Conservation (phyloP, 2,329 filamentous ascomycete species). For the Camptophora hylomeconis region DNA sequence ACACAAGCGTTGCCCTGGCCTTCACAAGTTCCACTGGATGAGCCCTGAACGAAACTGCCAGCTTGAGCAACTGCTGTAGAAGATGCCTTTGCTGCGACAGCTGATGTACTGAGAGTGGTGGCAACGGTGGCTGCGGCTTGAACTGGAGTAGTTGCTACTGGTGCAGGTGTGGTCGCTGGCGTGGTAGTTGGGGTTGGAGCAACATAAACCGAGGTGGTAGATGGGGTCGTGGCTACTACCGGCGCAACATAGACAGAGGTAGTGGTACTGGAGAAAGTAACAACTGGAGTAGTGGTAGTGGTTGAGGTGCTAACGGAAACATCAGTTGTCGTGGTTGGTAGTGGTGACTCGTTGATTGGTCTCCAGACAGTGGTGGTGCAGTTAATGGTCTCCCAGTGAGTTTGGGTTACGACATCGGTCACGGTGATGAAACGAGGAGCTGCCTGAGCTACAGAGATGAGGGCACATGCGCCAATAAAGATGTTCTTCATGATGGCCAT, state of each 20-base stretch:
- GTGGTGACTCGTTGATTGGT: no score
- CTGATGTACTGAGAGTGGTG: conserved; percentile 1
- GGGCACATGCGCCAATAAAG: conserved; percentile 13
- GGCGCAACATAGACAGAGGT: no score
- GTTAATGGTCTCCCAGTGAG: conserved; percentile 13
- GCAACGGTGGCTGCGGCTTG: background rate
- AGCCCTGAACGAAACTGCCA: conserved; percentile 4
- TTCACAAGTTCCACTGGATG: conserved; percentile 18
- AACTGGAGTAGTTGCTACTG: conserved; percentile 14
- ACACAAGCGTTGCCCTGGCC: conserved; percentile 26
- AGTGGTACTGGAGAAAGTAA: conserved; percentile 2
- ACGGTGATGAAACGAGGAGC: conserved; percentile 8
- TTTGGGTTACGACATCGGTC: conserved; percentile 12
- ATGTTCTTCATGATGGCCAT: conserved; percentile 16
- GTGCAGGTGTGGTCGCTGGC: conserved; percentile 18
- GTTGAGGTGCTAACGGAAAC: conserved; percentile 6
- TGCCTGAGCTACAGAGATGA: conserved; percentile 12
- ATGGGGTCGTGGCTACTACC: conserved; percentile 8
- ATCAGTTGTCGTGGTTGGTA: no score
- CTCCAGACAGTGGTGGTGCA: conserved; percentile 16
- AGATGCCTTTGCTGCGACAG: conserved; percentile 2
- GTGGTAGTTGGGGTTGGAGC: conserved; percentile 10
- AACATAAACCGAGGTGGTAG: conserved; percentile 11
- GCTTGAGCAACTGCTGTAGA: conserved; percentile 4
- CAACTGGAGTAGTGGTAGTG: conserved; percentile 4